Percentiles rank a stretch among this genome's conserved stretches.
These are phyloP conservation scores for Emmonsiellopsis sp. DNA, from an alignment of 2,329 filamentous ascomycete species.

Conservation along the genomic window DNA sequence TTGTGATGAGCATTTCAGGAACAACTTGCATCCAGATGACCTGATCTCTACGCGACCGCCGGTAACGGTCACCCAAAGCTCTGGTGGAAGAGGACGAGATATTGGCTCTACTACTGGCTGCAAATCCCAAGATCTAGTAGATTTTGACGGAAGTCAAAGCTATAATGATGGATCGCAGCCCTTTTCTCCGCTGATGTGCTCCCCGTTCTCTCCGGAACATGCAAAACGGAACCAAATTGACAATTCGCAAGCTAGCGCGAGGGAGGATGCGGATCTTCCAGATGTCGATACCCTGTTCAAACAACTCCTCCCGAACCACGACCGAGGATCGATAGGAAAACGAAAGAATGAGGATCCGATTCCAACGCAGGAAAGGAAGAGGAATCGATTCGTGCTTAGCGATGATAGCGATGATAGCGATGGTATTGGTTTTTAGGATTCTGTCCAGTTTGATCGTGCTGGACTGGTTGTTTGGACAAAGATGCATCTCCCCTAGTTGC, in stretches of 20 bases:
- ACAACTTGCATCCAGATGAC: slow-evolving; percentile 21
- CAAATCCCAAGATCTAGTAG: neutral
- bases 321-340: slow-evolving; percentile 2
- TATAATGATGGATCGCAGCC: neutral
- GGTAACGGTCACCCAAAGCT: neutral
- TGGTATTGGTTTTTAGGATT: slow-evolving; percentile 10
- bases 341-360: slow-evolving; percentile 8
- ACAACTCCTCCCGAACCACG: neutral
- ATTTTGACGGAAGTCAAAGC: neutral
- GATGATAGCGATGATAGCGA: slow-evolving; percentile 24
- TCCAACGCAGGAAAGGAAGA: slow-evolving; percentile 10
- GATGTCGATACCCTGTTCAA: slow-evolving; percentile 18
- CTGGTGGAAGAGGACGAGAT: neutral
- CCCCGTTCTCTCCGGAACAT: slow-evolving; percentile 3
- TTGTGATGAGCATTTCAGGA: slow-evolving; percentile 23
- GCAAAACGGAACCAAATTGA: neutral
- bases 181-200: slow-evolving; percentile 12
- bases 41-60: neutral
- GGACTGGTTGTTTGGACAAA: neutral
- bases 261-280: slow-evolving; percentile 19
- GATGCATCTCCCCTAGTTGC: too few species aligned
- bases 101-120: neutral
- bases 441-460: neutral
- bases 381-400: slow-evolving; percentile 16
- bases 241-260: neutral